Conservation (phyloP, 352 stramenopile genomes). For the Lagenidium giganteum region DNA sequence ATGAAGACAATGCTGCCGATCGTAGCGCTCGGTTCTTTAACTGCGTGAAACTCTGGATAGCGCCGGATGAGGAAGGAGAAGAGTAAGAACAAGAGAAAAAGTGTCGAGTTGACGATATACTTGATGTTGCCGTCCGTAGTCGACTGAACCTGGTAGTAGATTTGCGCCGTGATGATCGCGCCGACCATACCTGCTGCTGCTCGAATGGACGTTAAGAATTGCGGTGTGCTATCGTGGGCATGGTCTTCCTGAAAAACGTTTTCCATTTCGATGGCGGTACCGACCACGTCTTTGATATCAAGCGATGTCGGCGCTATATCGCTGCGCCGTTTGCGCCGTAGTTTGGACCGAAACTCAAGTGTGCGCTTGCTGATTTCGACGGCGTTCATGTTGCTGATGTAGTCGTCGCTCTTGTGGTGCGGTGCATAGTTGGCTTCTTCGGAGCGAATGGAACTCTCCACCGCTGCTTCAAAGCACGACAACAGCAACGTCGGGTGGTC, state of each 20-base stretch:
- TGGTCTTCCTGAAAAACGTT: conserved; percentile 41
- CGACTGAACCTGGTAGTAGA: conserved; percentile 25
- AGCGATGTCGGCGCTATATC: not conserved
- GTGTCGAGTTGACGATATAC: conserved; percentile 31
- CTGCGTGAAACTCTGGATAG: conserved; percentile 24
- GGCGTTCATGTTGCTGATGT: conserved; percentile 57
- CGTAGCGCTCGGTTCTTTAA: conserved; percentile 28
- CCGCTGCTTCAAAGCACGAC: conserved; percentile 27
- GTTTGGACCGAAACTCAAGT: conserved; percentile 45
- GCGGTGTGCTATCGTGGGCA: conserved; percentile 37
- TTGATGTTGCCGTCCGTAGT: conserved; percentile 16
- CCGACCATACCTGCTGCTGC: conserved; percentile 25
- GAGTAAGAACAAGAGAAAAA: conserved; percentile 18
- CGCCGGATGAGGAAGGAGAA: conserved; percentile 24
- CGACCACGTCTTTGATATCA: conserved; percentile 30
- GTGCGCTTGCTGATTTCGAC: conserved; percentile 45
- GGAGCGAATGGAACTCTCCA: conserved; percentile 48
- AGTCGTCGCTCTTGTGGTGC: conserved; percentile 49
- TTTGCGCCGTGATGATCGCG: conserved; percentile 33
- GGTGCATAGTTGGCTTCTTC: conserved; percentile 27
- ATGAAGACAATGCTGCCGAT: conserved; percentile 29
- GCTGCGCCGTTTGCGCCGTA: not conserved
- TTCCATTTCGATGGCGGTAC: conserved; percentile 52
- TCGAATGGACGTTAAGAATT: conserved; percentile 41
- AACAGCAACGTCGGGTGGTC: conserved; percentile 27